These are phyloP conservation scores for Fusarium aywerte DNA, from an alignment of 2,329 filamentous ascomycete species.

Conservation along the genomic window DNA sequence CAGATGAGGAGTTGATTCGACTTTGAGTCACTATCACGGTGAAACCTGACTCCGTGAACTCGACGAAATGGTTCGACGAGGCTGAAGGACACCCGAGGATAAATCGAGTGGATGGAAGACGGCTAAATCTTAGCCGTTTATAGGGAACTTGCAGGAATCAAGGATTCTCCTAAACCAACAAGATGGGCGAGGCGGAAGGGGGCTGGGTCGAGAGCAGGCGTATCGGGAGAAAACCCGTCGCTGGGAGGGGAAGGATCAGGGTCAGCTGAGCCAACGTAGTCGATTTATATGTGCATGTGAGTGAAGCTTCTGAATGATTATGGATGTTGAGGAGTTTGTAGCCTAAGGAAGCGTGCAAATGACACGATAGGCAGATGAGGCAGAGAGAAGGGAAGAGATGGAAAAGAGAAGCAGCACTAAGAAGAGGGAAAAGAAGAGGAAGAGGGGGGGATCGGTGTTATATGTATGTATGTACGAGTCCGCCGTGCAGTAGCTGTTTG, in stretches of 20 bases:
- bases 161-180: constrained; percentile 22
- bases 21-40: constrained; percentile 24
- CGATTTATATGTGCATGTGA: constrained; percentile 29
- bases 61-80: constrained; percentile 1
- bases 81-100: constrained; percentile 12
- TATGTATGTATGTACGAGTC: constrained; percentile 17
- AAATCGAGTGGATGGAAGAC: constrained; percentile 17
- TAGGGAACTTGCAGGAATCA: constrained; percentile 19
- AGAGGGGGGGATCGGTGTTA: constrained; percentile 14
- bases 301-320: constrained; percentile 16
- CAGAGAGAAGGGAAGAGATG: constrained; percentile 4
- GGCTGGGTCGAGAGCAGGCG: constrained; percentile 9
- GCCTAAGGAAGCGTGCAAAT: constrained; percentile 23
- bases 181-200: constrained; percentile 26
- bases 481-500: constrained; percentile 7
- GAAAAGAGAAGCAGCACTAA: constrained; percentile 5
- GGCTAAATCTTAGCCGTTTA: background rate
- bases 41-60: constrained; percentile 23
- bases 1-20: constrained; percentile 7
- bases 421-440: constrained; percentile 5
- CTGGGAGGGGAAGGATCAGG: constrained; percentile 5
- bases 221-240: constrained; percentile 29
- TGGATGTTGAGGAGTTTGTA: constrained; percentile 21
- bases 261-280: constrained; percentile 31
- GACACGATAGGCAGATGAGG: constrained; percentile 7